Base-by-base conservation (phyloP, 257 asterid species). In the Ophiorrhiza pumila region DNA sequence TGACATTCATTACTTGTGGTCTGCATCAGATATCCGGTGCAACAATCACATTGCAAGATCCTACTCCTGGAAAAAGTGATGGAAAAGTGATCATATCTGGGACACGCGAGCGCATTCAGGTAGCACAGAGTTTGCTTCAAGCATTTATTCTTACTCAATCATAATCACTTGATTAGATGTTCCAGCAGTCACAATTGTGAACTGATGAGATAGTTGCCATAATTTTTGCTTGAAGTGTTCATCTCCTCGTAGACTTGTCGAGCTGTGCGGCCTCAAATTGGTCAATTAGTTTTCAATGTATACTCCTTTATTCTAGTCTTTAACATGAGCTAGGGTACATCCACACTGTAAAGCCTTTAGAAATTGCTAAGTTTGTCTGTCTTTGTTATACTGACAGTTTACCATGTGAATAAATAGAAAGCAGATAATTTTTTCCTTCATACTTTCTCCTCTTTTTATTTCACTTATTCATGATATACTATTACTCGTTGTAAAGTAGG, bases 51-150 rank as follows among this genome's bases (percentile, higher is more conserved):
- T 53, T 85, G 76, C 74, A 78, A 64, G 85, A 79, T 73, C 89
- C 89, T 29, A 43, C 55, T 6, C 84, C 73, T 0, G 89, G 91
- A 56, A 80, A 80, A 69, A 25, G 72, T 52, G 79, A 73, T 25
- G 86, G 91, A 49, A 87, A 81, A 72, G 89, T 84, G 76, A 77
- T 77, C 29, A 83, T 87, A 53, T 66, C 81, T 7, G 91, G 91
- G 74, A 75, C 87, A 29, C 84, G 59, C 22, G 86, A 81, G 37
- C 74, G 76, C 47, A 81, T 87, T 56, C 78, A 45, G 71, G 75
- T 85, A 9, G 91, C 89, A 29, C 80, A 87, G 74, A 82, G 83
- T 80, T 76, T 87, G 65, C 83, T 85, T 73, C 87, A 85, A 45
- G 89, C 91, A 25, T 87, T 87, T 78, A 60, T 87, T 71, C 72